Evolutionary conservation across 2,329 filamentous ascomycete genomes (phyloP).

Genomic region (Colletotrichum paranaense): DNA sequence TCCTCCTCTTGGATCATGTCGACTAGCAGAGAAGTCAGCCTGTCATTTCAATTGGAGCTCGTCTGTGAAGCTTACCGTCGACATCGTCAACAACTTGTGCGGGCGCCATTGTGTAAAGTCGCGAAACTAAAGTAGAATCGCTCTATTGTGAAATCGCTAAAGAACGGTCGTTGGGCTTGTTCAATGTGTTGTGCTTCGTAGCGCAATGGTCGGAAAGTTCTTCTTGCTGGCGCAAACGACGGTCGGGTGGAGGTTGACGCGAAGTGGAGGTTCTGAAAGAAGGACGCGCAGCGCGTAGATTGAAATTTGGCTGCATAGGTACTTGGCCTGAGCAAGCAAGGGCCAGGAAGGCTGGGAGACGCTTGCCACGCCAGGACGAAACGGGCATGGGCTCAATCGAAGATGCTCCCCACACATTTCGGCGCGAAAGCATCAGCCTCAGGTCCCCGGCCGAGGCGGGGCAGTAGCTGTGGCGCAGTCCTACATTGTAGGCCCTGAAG

Average conservation of each 20-base stretch:
- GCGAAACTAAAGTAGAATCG: neutral
- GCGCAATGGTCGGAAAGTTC: constrained; percentile 11
- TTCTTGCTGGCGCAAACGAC: constrained; percentile 25
- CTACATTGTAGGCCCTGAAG: no score
- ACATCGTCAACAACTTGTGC: constrained; percentile 61
- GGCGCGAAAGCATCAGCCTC: constrained; percentile 3
- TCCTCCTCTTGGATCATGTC: constrained; percentile 74
- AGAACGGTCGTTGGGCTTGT: neutral
- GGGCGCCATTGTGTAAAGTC: constrained; percentile 53
- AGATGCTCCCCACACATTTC: constrained; percentile 7
- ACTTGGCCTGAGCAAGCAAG: constrained; percentile 3
- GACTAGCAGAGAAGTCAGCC: constrained; percentile 48
- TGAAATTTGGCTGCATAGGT: constrained; percentile 27
- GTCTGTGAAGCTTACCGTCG: constrained; percentile 51
- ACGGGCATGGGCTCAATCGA: neutral
- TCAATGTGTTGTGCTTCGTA: constrained; percentile 3
- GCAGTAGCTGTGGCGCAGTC: constrained; percentile 6
- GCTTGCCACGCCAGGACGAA: constrained; percentile 12
- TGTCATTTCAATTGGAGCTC: neutral
- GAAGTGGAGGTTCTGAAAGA: constrained; percentile 14
- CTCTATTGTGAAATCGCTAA: neutral
- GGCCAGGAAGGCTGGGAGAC: constrained; percentile 15
- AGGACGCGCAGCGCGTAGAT: constrained; percentile 34
- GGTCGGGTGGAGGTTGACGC: constrained; percentile 23
- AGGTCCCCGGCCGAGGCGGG: neutral